phyloP scores from a whole-genome alignment of 306 rosid genomes.

The Fagus sylvatica region DNA sequence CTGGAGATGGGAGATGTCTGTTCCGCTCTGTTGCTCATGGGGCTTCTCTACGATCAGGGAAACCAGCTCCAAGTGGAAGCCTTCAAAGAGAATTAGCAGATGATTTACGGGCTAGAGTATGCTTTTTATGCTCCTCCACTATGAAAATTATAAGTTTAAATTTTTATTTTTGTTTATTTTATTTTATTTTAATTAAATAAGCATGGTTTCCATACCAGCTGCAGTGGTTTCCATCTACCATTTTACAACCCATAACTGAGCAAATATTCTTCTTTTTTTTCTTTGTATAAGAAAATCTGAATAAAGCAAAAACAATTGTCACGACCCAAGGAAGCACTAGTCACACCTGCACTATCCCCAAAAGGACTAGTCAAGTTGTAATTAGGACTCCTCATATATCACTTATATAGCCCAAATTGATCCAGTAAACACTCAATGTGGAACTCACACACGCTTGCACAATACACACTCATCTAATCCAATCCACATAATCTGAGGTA shows the following conservation, averaged over 20 bases:
- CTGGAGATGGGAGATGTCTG: constrained; percentile 96
- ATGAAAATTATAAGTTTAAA: constrained; percentile 9
- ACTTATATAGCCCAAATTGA: no score
- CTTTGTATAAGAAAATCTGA: not conserved
- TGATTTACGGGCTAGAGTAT: constrained; percentile 65
- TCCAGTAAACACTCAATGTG: no score
- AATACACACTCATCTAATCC: no score
- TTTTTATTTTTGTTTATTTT: not conserved
- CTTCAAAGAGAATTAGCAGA: constrained; percentile 79
- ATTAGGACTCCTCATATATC: no score
- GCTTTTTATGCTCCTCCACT: constrained; percentile 25
- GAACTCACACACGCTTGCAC: no score
- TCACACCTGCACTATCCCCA: no score
- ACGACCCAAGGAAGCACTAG: no score
- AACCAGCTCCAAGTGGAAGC: constrained; percentile 67
- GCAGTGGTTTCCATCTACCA: not conserved
- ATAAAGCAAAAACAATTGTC: not conserved
- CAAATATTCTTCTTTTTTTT: not conserved
- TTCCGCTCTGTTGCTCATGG: constrained; percentile 90
- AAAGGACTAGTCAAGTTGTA: no score
- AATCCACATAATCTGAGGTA: no score
- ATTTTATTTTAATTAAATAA: not conserved
- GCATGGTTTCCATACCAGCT: not conserved
- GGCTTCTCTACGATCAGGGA: constrained; percentile 75
- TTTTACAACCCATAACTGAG: not conserved